A percentile compares a stretch with the other conserved stretches of the same genome.
Evolutionary conservation across 2,329 filamentous ascomycete species (phyloP).

Genomic region (Lachnellula occidentalis): DNA sequence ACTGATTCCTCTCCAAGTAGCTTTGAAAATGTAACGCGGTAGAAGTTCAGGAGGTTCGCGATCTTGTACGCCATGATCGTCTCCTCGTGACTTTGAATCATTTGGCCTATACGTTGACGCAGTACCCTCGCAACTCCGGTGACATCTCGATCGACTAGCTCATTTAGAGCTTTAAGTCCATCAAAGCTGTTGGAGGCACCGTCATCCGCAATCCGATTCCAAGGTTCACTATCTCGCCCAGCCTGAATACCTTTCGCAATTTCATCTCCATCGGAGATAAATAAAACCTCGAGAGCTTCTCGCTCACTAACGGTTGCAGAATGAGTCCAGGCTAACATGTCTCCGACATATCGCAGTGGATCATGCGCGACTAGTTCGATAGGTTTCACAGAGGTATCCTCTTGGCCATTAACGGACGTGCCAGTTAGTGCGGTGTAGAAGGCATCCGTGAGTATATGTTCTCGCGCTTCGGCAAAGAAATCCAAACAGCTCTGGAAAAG

Average conservation of each 20-base stretch:
- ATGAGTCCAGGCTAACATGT: slow-evolving; percentile 97
- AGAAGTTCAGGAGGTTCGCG: slow-evolving; percentile 84
- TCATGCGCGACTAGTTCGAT: slow-evolving; percentile 95
- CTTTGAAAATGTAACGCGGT: slow-evolving; percentile 76
- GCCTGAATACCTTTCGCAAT: slow-evolving; percentile 77
- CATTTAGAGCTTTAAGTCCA: slow-evolving; percentile 72
- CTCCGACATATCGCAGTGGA: slow-evolving; percentile 82
- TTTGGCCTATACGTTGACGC: slow-evolving; percentile 84
- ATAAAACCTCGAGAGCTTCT: slow-evolving; percentile 85
- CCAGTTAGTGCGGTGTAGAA: slow-evolving; percentile 88
- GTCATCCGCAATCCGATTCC: slow-evolving; percentile 62
- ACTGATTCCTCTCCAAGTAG: slow-evolving; percentile 65
- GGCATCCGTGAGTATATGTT: slow-evolving; percentile 78
- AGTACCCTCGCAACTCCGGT: slow-evolving; percentile 76
- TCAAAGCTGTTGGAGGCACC: slow-evolving; percentile 61
- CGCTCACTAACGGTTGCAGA: slow-evolving; percentile 90
- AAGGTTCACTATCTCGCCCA: slow-evolving; percentile 76
- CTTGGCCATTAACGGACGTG: slow-evolving; percentile 49
- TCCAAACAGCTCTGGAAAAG: slow-evolving; percentile 92
- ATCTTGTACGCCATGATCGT: slow-evolving; percentile 84
- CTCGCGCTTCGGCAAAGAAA: slow-evolving; percentile 84
- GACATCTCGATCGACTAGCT: slow-evolving; percentile 82
- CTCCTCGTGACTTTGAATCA: slow-evolving; percentile 89
- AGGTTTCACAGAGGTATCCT: slow-evolving; percentile 66
- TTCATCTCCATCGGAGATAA: slow-evolving; percentile 84